phyloP scores from a whole-genome alignment of 352 stramenopile genomes.

The Achlya hypogyna region DNA sequence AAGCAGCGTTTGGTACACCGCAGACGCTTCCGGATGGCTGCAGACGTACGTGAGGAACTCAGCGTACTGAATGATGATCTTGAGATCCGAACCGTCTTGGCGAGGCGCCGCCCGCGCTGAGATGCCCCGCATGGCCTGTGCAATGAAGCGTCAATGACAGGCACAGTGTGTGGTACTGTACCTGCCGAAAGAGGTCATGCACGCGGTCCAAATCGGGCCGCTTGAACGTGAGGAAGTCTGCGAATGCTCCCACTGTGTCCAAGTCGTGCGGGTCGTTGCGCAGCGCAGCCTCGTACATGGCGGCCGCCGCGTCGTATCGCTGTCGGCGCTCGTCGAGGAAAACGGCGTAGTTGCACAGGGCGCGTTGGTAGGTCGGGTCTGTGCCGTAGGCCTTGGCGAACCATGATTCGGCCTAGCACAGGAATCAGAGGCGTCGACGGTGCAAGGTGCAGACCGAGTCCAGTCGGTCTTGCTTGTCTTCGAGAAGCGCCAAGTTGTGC shows the following conservation, averaged over 20 bases:
- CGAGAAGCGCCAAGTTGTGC: conserved; percentile 5
- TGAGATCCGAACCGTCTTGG: not conserved
- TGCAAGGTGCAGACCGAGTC: not conserved
- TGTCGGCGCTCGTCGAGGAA: conserved; percentile 9
- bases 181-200: not conserved
- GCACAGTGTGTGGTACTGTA: not conserved
- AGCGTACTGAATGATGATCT: conserved; percentile 2
- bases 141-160: not conserved
- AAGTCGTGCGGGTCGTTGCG: not conserved
- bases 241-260: not conserved
- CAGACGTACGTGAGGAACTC: conserved; percentile 14
- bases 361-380: not conserved
- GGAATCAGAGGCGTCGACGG: not conserved
- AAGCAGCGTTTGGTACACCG: not conserved
- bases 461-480: not conserved
- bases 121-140: not conserved
- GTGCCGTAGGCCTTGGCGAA: not conserved
- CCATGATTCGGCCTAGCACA: not conserved
- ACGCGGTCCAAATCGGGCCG: not conserved
- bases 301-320: not conserved
- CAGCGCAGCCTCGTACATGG: not conserved
- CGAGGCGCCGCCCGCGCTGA: too few species aligned
- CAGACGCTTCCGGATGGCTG: not conserved
- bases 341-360: not conserved
- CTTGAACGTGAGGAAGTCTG: conserved; percentile 9